These are phyloP conservation scores for Mycena belliarum DNA, from an alignment of 768 basidiomycete species.

Conservation along the genomic window DNA sequence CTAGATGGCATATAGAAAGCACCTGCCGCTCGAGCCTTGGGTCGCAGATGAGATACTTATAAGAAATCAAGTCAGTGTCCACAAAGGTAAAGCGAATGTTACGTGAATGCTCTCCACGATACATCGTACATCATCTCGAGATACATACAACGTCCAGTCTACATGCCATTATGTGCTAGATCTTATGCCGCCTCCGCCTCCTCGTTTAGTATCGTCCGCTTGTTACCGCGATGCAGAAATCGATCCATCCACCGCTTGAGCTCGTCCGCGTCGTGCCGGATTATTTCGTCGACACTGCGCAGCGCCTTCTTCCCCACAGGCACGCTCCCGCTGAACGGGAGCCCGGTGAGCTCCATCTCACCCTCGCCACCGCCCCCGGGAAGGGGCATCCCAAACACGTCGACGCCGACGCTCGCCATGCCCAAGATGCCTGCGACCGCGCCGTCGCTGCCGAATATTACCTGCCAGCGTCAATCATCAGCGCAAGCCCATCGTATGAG, in stretches of 20 bases:
- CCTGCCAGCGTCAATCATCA: slow-evolving; percentile 43
- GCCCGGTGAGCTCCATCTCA: slow-evolving; percentile 59
- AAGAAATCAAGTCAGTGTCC: neutral
- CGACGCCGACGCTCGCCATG: slow-evolving; percentile 57
- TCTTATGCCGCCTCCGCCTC: neutral
- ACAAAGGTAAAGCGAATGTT: neutral
- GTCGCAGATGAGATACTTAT: no score
- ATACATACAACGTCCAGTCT: neutral
- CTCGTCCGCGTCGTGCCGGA: neutral
- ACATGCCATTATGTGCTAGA: neutral
- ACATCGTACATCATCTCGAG: neutral
- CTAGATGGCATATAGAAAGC: no score
- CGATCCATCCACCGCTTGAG: slow-evolving; percentile 4
- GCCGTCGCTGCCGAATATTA: slow-evolving; percentile 66
- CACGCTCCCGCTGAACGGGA: slow-evolving; percentile 71
- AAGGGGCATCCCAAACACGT: slow-evolving; percentile 62
- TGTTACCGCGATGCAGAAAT: neutral
- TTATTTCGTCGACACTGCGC: neutral
- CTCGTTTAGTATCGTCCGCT: no score
- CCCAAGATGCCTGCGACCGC: slow-evolving; percentile 72
- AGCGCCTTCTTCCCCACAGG: slow-evolving; percentile 58
- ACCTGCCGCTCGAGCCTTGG: no score
- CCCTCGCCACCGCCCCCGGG: slow-evolving; percentile 31
- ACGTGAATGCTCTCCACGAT: neutral
- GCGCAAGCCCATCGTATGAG: no score